A percentile compares a stretch with the other conserved stretches of the same genome.
These are phyloP conservation scores for Sistotremastrum niveocremeum DNA, from an alignment of 768 basidiomycete genomes.

Conservation along the genomic window DNA sequence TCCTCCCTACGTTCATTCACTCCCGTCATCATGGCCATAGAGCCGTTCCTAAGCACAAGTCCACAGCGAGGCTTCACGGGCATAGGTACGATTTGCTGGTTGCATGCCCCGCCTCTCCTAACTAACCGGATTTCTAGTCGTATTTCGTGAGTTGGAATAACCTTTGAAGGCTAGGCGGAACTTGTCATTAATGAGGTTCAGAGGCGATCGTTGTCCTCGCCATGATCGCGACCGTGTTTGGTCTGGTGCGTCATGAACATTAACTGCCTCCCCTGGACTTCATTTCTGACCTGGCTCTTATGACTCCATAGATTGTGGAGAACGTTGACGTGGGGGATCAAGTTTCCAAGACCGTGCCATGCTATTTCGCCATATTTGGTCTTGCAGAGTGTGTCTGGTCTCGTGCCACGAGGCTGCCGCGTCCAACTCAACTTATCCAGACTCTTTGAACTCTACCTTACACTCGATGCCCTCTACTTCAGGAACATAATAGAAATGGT, in stretches of 20 bases:
- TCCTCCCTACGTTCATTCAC: neutral
- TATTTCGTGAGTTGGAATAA: constrained; percentile 6
- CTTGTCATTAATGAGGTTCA: constrained; percentile 16
- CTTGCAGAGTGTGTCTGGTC: constrained; percentile 52
- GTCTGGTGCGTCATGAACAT: constrained; percentile 23
- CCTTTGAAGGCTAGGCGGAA: neutral
- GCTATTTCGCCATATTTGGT: constrained; percentile 74
- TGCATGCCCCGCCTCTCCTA: neutral
- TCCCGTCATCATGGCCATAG: constrained; percentile 43
- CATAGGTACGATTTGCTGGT: constrained; percentile 38
- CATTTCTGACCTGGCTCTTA: neutral
- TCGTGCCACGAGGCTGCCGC: neutral
- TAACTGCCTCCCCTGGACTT: constrained; percentile 17
- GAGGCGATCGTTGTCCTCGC: constrained; percentile 64
- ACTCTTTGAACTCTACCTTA: constrained; percentile 68
- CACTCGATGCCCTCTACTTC: constrained; percentile 66
- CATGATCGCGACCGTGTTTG: constrained; percentile 63
- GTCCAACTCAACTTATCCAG: constrained; percentile 22
- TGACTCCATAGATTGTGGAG: constrained; percentile 1
- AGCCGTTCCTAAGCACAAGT: constrained; percentile 57
- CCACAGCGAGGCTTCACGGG: constrained; percentile 60
- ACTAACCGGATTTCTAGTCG: constrained; percentile 2
- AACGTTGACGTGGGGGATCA: constrained; percentile 34
- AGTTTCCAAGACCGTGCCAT: constrained; percentile 59
- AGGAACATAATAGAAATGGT: constrained; percentile 70